A percentile compares a stretch with the other conserved stretches of the same genome.
Evolutionary conservation across 352 stramenopile species (phyloP).

Genomic region (Pythium biforme): DNA sequence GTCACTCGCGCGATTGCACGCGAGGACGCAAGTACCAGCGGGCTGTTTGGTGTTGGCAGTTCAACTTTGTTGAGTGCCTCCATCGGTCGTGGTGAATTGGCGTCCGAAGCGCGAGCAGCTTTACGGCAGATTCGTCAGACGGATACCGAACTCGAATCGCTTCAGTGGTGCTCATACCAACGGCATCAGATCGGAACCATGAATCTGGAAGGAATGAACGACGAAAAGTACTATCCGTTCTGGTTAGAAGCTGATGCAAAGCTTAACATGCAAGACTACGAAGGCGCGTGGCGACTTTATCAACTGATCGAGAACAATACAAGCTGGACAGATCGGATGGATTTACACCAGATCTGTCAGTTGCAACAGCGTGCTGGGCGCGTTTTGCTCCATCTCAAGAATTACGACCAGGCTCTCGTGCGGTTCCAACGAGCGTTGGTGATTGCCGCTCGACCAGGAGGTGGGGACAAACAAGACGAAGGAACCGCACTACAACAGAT

Average conservation of each 20-base stretch:
- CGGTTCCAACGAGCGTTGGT: conserved; percentile 49
- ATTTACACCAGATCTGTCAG: conserved; percentile 23
- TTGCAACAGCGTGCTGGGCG: conserved; percentile 43
- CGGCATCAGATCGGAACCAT: background rate
- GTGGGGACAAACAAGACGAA: conserved; percentile 33
- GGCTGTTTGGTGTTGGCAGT: conserved; percentile 41
- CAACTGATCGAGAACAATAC: conserved; percentile 39
- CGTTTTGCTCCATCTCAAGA: conserved; percentile 36
- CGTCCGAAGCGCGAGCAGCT: conserved; percentile 43
- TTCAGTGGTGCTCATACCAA: conserved; percentile 49
- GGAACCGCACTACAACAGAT: conserved; percentile 33
- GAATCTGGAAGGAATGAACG: background rate
- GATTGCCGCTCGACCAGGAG: conserved; percentile 29
- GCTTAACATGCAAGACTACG: conserved; percentile 53
- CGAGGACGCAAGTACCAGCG: conserved; percentile 7
- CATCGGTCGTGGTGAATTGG: conserved; percentile 46
- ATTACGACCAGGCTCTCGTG: conserved; percentile 49
- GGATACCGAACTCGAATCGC: conserved; percentile 33
- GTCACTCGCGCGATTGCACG: conserved; percentile 16
- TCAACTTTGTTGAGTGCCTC: conserved; percentile 45
- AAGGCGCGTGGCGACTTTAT: conserved; percentile 43
- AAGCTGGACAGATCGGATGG: conserved; percentile 43
- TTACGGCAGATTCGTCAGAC: conserved; percentile 46
- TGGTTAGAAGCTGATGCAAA: conserved; percentile 60
- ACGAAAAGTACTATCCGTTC: conserved; percentile 44